These are phyloP conservation scores for Brettanomyces bruxellensis DNA, from an alignment of 805 yeast species.

Conservation along the genomic window DNA sequence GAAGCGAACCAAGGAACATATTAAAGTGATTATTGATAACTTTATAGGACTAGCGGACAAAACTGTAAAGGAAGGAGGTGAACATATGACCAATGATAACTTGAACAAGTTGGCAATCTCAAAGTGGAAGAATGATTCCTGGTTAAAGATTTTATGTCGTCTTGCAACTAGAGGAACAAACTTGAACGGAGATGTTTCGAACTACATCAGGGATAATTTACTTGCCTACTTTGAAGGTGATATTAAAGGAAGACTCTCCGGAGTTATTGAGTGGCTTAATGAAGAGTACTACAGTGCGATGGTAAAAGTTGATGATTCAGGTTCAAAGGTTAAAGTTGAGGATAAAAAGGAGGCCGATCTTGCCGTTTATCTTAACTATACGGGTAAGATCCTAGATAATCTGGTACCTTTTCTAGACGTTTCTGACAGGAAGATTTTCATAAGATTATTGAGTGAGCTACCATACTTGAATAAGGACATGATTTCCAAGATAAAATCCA, in stretches of 20 bases:
- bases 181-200: slow-evolving; percentile 34
- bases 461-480: slow-evolving; percentile 63
- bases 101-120: slow-evolving; percentile 50
- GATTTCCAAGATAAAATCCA: slow-evolving; percentile 55
- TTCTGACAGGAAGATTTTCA: slow-evolving; percentile 68
- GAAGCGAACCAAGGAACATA: slow-evolving; percentile 48
- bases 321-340: slow-evolving; percentile 8
- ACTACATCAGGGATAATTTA: slow-evolving; percentile 58
- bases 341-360: slow-evolving; percentile 2
- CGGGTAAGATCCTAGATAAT: slow-evolving; percentile 62
- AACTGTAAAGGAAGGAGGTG: slow-evolving; percentile 23
- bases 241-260: slow-evolving; percentile 61
- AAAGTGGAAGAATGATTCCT: slow-evolving; percentile 53
- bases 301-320: slow-evolving; percentile 26
- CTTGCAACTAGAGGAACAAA: slow-evolving; percentile 75
- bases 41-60: slow-evolving; percentile 40
- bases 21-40: slow-evolving; percentile 49
- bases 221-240: slow-evolving; percentile 67
- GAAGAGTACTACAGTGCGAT: slow-evolving; percentile 76
- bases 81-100: slow-evolving; percentile 4
- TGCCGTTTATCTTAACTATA: slow-evolving; percentile 53
- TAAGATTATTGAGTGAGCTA: slow-evolving; percentile 77
- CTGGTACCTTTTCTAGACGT: slow-evolving; percentile 79
- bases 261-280: slow-evolving; percentile 84
- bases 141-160: slow-evolving; percentile 70